Base-by-base conservation (phyloP, 208 protist genomes). In the Trypanosoma brucei region DNA sequence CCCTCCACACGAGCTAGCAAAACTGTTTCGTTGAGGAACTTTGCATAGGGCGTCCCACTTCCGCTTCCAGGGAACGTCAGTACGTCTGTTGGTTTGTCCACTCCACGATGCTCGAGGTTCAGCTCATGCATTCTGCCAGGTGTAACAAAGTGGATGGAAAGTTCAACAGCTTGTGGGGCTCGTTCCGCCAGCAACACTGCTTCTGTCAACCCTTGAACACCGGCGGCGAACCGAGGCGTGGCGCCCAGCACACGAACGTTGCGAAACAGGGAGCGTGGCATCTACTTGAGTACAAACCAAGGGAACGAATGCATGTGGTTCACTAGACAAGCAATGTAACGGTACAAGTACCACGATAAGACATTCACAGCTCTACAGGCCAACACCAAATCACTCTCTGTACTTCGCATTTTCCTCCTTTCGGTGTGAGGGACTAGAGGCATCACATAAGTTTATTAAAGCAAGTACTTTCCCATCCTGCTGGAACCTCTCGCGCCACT, bases 61-160 rank as follows among this genome's bases (percentile, higher is more conserved):
- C 71, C 71, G 46, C 59, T 65, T 4, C 78, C 70, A 3, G 81
- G 62, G 56, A 95, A 88, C 0, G 88, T 95, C 3, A 95, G 75
- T 38, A 91, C 88, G 70, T 95, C 88, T 2, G 88, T 95, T 5
- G 78, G 73, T 2, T 39, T 53, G 61, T 87, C 56, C 1, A 77
- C 58, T 14, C 82, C 77, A 5, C 78, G 76, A 45, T 65, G 68
- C 2, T 68, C 42, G 36, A 51, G 55, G 64, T 91, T 86, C 4
- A 95, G 59, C 13, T 61, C 30, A 11, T 60, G 79, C 83, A 95
- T 95, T 53, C 82, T 49, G 2, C 8, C 33, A 3, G 70, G 44
- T 0, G 62, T 58, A 46, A 92, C 69, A 56, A 91, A 79, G 31
- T 64, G 33, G 22, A 95, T 52, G 7, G 75, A 67, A 49, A 95